Base-by-base conservation (phyloP, 1,284 basidiomycete genomes). In the Trichosporon inkin region DNA sequence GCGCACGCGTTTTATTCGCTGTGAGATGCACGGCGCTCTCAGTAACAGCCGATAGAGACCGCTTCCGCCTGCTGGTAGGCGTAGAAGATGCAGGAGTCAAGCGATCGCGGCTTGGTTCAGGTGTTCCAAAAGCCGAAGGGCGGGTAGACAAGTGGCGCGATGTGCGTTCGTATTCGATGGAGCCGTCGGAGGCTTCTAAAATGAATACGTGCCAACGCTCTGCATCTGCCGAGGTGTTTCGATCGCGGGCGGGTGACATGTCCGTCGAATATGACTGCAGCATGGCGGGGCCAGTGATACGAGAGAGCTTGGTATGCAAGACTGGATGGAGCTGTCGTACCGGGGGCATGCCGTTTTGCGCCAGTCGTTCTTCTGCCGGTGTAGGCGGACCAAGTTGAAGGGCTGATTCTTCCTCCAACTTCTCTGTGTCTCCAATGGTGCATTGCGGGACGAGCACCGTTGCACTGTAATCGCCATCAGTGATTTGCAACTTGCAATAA, bases 161-260 rank as follows among this genome's bases (percentile, higher is more conserved):
- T 3, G 24, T n/a, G 3, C 44, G 44, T 7, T 49, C 44, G n/a
- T 49, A 49, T 10, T 49, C 44, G 44, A 49, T 49, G 4, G 44
- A 32, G 6, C 44, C 44, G 7, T 49, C 44, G 5, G 24, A 32
- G 16, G 44, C 44, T 24, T 49, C 44, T 2, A 49, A 16, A 8
- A 49, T 49, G 24, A 49, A 49, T 5, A 49, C 44, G 13, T 49
- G 44, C 44, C 44, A 49, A 3, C 24, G 44, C 16, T 49, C 44
- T 10, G 44, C 14, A 10, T 49, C 44, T 3, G 44, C 14, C 6
- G 28, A 49, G 3, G 13, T 13, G 13, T 22, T 49, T 3, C 22
- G 22, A 8, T 49, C 44, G 3, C 44, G 44, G 10, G 24, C 24
- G 3, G 44, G 44, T 6, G 44, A 49, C 44, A 49, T 49, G 24